Evolutionary conservation across 352 stramenopile species (phyloP), one percentile per base, ranked within the genome.

Genomic region (Globisporangium recalcitrans): DNA sequence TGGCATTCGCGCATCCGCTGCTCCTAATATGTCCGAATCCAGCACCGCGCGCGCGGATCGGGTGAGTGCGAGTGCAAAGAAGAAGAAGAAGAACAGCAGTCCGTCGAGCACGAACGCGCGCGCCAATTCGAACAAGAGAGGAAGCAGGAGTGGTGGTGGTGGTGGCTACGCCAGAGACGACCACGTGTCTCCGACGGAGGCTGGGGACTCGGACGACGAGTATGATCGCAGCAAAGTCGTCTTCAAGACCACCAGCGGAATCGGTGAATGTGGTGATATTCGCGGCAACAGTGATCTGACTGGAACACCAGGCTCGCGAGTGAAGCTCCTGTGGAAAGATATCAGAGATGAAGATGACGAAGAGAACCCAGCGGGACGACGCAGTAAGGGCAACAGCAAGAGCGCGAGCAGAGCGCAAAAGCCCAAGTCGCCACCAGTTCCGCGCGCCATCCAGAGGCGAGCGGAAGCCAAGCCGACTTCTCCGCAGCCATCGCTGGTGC

Each of bases 291-390:
- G 26, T 22, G n/a, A 46, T 13, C 16, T 53, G 9, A 9, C 14
- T 24, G 55, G 26, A 14, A 19, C 22, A 26, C 5, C 55, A 42
- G 42, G 55, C 36, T 52, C 53, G 36, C 52, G 53, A 9, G 61
- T 67, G 22, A 67, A 62, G 44, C 36, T 62, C 5, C 44, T 67
- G 10, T 67, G 61, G 61, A 58, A 53, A 29, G 60, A 60, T 8
- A 52, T 58, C 16, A 61, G 56, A 40, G 58, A 58, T 7, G 48
- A 31, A n/a, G 49, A 53, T 9, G 52, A 58, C 19, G 48, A 42
- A 24, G 34, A 21, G 2, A 10, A 31, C 21, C 9, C 4, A 19
- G n/a, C 3, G 44, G 11, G 13, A 4, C 34, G 26, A 11, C 16
- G 24, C 9, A 27, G 14, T 26, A 53, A 26, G 38, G 53, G 26